These are phyloP conservation scores for Voacanga thouarsii DNA, from an alignment of 257 asterid genomes.

Conservation along the genomic window DNA sequence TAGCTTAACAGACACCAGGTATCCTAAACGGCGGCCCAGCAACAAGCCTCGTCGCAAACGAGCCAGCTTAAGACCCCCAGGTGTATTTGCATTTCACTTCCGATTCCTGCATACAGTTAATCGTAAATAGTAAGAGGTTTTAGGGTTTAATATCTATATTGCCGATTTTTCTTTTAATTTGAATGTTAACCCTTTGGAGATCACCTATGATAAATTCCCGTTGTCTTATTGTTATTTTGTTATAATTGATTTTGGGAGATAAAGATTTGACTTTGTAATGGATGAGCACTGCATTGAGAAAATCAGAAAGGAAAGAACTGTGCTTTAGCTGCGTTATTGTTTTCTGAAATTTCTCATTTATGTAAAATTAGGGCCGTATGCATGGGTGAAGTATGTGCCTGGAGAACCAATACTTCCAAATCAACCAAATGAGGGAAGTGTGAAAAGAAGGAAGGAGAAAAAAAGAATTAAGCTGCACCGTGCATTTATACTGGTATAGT, in stretches of 20 bases:
- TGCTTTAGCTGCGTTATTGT: no score
- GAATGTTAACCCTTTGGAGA: no score
- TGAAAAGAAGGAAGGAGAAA: slow-evolving; percentile 78
- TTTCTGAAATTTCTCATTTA: background rate
- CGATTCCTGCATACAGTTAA: slow-evolving; percentile 37
- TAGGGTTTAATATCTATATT: no score
- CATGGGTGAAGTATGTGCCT: slow-evolving; percentile 66
- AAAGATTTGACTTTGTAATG: no score
- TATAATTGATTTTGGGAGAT: no score
- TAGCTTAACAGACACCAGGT: slow-evolving; percentile 69
- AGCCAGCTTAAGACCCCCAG: slow-evolving; percentile 62
- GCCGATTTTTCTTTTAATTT: no score
- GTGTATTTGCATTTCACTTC: slow-evolving; percentile 21
- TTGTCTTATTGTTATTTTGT: no score
- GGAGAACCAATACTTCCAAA: slow-evolving; percentile 62
- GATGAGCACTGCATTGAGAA: background rate
- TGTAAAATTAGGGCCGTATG: slow-evolving; percentile 58
- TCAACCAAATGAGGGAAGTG: slow-evolving; percentile 84
- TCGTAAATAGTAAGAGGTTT: background rate
- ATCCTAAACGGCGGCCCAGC: slow-evolving; percentile 61
- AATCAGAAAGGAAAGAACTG: background rate
- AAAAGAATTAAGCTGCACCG: slow-evolving; percentile 61
- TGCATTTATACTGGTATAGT: slow-evolving; percentile 59
- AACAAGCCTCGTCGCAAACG: slow-evolving; percentile 63
- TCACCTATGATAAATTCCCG: no score